phyloP scores from a whole-genome alignment of 2,329 filamentous ascomycete species.

The Aplosporella prunicola region DNA sequence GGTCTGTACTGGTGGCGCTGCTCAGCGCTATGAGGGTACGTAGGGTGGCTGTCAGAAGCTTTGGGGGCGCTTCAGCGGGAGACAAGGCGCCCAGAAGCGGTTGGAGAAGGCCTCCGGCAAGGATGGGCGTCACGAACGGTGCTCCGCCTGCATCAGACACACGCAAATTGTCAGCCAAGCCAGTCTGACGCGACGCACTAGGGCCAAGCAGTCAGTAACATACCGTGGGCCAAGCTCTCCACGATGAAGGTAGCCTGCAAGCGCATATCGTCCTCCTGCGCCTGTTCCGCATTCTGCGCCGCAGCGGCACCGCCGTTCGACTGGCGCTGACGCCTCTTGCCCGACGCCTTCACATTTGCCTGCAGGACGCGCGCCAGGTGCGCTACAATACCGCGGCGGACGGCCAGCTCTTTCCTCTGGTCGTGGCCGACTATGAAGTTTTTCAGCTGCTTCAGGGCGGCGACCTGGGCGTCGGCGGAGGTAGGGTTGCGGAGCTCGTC shows the following conservation, averaged over 20 bases:
- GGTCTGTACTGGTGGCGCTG: slow-evolving; percentile 50
- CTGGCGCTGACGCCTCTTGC: slow-evolving; percentile 31
- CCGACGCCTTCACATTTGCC: slow-evolving; percentile 33
- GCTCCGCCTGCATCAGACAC: slow-evolving; percentile 64
- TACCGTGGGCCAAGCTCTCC: slow-evolving; percentile 76
- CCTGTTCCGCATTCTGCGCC: slow-evolving; percentile 14
- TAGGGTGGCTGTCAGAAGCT: slow-evolving; percentile 64
- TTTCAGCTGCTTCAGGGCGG: slow-evolving; percentile 64
- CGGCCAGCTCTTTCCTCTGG: slow-evolving; percentile 73
- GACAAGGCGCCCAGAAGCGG: slow-evolving; percentile 63
- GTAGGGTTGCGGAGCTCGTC: slow-evolving; percentile 29
- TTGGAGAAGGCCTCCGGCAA: slow-evolving; percentile 57
- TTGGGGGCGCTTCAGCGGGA: slow-evolving; percentile 51
- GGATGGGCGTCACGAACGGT: slow-evolving; percentile 64
- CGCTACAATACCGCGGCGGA: slow-evolving; percentile 59
- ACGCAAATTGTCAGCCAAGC: too few relatives aligned
- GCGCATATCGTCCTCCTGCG: slow-evolving; percentile 56
- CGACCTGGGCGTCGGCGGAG: slow-evolving; percentile 32
- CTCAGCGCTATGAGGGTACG: slow-evolving; percentile 63
- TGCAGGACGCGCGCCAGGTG: slow-evolving; percentile 48
- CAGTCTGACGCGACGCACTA: too few relatives aligned
- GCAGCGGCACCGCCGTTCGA: slow-evolving; percentile 19
- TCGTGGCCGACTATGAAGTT: slow-evolving; percentile 84
- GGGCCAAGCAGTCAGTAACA: slow-evolving; percentile 15
- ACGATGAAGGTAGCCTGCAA: slow-evolving; percentile 79